These are phyloP conservation scores for Nigrospora oryzae DNA, from an alignment of 2,329 filamentous ascomycete genomes.

Conservation along the genomic window DNA sequence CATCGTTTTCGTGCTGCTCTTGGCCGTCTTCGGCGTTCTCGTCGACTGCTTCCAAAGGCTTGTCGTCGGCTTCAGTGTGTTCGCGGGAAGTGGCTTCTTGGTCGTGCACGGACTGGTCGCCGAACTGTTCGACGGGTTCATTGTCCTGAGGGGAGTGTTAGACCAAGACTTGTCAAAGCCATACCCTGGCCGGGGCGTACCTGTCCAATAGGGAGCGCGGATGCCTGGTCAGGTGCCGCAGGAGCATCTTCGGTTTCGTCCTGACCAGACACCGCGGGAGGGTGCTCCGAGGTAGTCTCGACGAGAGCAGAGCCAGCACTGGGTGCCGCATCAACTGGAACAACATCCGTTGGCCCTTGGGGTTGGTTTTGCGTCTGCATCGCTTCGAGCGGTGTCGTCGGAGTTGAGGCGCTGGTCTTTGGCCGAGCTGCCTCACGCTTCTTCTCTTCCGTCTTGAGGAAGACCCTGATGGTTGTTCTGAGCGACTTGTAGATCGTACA, in stretches of 20 bases:
- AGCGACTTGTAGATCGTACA: slow-evolving; percentile 85
- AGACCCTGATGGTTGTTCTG: slow-evolving; percentile 87
- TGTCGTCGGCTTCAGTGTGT: slow-evolving; percentile 5
- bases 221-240: not conserved
- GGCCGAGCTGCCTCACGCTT: slow-evolving; percentile 63
- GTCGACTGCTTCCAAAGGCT: slow-evolving; percentile 5
- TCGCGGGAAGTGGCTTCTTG: slow-evolving; percentile 5
- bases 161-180: not conserved
- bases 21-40: slow-evolving; percentile 7
- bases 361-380: slow-evolving; percentile 22
- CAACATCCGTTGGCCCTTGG: slow-evolving; percentile 12
- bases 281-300: slow-evolving; percentile 1
- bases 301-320: slow-evolving; percentile 1
- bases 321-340: slow-evolving; percentile 7
- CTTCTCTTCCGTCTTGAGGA: slow-evolving; percentile 84
- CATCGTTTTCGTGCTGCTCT: slow-evolving; percentile 20
- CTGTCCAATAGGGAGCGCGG: slow-evolving; percentile 4
- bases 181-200: slow-evolving; percentile 2
- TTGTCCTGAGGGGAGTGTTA: not conserved
- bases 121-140: not conserved
- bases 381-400: slow-evolving; percentile 32
- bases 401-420: slow-evolving; percentile 32
- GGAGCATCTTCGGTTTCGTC: slow-evolving; percentile 7
- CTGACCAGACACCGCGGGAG: not conserved
- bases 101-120: not conserved